Base-by-base conservation (phyloP, 202 grass and related monocot genomes). In the Carex sylvatica region DNA sequence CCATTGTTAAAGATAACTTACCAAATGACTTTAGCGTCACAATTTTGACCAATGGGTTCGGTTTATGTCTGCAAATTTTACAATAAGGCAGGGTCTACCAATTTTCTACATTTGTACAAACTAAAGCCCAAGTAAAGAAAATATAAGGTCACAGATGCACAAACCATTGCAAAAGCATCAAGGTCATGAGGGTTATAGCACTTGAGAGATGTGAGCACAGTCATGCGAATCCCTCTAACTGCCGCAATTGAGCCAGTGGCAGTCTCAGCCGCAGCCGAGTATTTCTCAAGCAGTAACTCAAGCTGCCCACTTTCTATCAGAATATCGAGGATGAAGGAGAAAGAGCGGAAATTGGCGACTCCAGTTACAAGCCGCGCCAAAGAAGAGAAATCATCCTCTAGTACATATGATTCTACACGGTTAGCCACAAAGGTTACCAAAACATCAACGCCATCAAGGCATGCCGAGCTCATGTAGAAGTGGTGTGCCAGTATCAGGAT, bases 281-380 rank as follows among this genome's bases (percentile, higher is more conserved):
- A 98, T 53, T 91, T 98, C 64, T 93, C 88, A 82, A 98, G 92
- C 52, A 98, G 87, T 80, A 98, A 85, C 66, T 93, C 92, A 64
- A 98, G 84, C 65, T 95, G 92, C 1, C 90, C 92, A 91, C 91
- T 95, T 65, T 95, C 95, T 82, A 98, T 92, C 33, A 98, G 91
- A 82, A 98, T 98, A 62, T 90, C 91, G 74, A 98, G 92, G 84
- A 98, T 95, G 86, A 98, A 98, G 86, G 88, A 93, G 85, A 98
- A 87, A 51, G 95, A 94, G 88, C 91, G 89, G 86, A 95, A 98
- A 88, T 98, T 98, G 90, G 85, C 91, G 58, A 95, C 95, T 90
- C 95, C 95, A 84, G 95, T 98, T 73, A 98, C 90, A 61, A 98
- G 87, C 16, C 87, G 90, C 79, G 92, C 92, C 84, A 98, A 93